Conservation (phyloP, 2,329 filamentous ascomycete species). For the Fusarium circinatum region DNA sequence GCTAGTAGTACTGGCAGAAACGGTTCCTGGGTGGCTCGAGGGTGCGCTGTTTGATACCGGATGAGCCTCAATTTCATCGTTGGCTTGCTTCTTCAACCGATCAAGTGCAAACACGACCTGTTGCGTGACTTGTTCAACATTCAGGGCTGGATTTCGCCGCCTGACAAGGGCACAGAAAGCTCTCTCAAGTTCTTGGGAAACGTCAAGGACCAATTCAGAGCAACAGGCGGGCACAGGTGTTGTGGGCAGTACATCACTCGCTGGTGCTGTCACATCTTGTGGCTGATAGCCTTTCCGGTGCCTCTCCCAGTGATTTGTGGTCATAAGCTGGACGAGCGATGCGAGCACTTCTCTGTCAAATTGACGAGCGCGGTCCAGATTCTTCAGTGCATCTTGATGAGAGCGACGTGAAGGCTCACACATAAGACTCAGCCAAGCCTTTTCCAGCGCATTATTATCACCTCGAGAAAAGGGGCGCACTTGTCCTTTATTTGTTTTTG, state of each 20-base stretch:
- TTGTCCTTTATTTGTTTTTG: constrained; percentile 65
- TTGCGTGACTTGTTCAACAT: constrained; percentile 57
- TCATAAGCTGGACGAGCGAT: constrained; percentile 56
- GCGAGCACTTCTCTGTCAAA: constrained; percentile 28
- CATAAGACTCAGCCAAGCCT: constrained; percentile 75
- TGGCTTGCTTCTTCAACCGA: constrained; percentile 31
- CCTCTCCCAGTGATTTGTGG: constrained; percentile 58
- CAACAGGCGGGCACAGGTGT: constrained; percentile 58
- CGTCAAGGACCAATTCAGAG: constrained; percentile 58
- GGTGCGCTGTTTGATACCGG: constrained; percentile 21
- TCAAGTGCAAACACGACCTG: constrained; percentile 54
- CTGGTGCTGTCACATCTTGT: constrained; percentile 45
- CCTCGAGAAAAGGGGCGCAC: constrained; percentile 81
- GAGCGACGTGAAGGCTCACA: constrained; percentile 59
- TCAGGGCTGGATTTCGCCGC: constrained; percentile 52
- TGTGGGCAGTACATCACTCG: constrained; percentile 45
- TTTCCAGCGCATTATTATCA: constrained; percentile 83
- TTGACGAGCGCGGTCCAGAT: constrained; percentile 10
- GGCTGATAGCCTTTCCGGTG: constrained; percentile 53
- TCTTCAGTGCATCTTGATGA: constrained; percentile 53
- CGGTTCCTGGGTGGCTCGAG: constrained; percentile 29
- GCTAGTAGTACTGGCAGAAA: constrained; percentile 22
- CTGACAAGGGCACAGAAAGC: constrained; percentile 63
- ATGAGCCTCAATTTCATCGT: constrained; percentile 22
- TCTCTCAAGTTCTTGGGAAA: constrained; percentile 58